Conservation (phyloP, 116 monocot genomes). For the Trichopus zeylanicus region DNA sequence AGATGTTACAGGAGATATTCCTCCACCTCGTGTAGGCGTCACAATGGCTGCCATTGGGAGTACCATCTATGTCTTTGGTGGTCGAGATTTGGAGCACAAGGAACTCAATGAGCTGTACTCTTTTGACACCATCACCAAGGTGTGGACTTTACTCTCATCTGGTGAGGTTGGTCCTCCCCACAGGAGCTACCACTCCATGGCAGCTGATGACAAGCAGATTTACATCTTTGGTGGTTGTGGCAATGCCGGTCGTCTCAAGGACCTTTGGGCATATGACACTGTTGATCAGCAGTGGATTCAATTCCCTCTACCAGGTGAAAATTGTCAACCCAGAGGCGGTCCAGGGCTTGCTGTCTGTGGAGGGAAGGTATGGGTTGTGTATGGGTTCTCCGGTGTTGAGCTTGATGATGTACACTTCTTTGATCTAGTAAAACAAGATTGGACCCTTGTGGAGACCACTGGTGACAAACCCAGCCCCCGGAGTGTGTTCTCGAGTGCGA, state of each 20-base stretch:
- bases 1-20: conserved; percentile 42
- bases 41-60: conserved; percentile 59
- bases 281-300: conserved; percentile 34
- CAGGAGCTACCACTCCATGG: conserved; percentile 94
- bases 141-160: conserved; percentile 64
- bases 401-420: conserved; percentile 75
- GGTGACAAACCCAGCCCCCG: conserved; percentile 58
- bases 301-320: conserved; percentile 42
- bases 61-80: conserved; percentile 82
- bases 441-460: conserved; percentile 48
- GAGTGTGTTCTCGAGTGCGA: conserved; percentile 46
- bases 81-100: conserved; percentile 70
- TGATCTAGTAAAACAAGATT: conserved; percentile 33
- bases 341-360: conserved; percentile 39
- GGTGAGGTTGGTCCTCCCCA: conserved; percentile 55
- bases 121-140: conserved; percentile 47
- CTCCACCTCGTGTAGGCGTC: conserved; percentile 78
- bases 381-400: conserved; percentile 74
- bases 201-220: conserved; percentile 36
- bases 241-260: conserved; percentile 58
- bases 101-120: conserved; percentile 89
- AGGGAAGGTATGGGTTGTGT: conserved; percentile 86
- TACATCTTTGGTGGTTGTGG: conserved; percentile 91
- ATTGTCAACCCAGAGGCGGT: conserved; percentile 54
- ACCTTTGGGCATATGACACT: conserved; percentile 71